phyloP scores from a whole-genome alignment of 148 eudicot genomes.

The Cornus florida region DNA sequence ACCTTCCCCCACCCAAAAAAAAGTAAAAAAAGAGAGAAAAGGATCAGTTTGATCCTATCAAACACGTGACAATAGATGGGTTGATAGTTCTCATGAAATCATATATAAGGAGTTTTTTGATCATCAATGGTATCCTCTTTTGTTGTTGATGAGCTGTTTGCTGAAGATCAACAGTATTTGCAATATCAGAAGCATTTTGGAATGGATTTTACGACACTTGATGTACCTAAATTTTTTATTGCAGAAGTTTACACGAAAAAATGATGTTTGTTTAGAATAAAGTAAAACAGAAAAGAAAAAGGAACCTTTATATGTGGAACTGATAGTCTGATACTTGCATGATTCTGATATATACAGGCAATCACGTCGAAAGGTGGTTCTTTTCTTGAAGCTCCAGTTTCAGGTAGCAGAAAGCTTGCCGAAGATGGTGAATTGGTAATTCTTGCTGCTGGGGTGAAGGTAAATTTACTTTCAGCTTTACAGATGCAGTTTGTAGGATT shows the following conservation, averaged over 20 bases:
- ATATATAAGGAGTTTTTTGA: neutral
- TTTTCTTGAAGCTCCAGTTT: constrained; percentile 96
- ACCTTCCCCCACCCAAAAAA: too few species aligned
- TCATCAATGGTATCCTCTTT: neutral
- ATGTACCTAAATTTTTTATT: neutral
- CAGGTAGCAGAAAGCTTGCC: constrained; percentile 99
- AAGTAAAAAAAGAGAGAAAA: neutral
- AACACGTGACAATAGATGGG: neutral
- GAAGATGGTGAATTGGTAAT: constrained; percentile 96
- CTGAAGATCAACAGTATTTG: neutral
- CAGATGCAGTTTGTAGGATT: neutral
- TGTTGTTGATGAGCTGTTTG: neutral
- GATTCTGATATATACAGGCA: constrained; percentile 56
- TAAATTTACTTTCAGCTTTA: constrained; percentile 17
- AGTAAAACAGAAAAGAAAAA: neutral
- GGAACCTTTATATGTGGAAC: neutral
- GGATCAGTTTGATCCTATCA: neutral
- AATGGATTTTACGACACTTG: neutral
- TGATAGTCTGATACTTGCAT: neutral
- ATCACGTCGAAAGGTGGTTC: constrained; percentile 76
- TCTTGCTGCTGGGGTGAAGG: constrained; percentile 97
- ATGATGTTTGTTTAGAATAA: neutral
- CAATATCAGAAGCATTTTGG: neutral
- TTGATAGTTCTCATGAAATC: neutral
- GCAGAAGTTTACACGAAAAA: neutral